Base-by-base conservation (phyloP, 176 grass and related monocot genomes). In the Oryza brachyantha region DNA sequence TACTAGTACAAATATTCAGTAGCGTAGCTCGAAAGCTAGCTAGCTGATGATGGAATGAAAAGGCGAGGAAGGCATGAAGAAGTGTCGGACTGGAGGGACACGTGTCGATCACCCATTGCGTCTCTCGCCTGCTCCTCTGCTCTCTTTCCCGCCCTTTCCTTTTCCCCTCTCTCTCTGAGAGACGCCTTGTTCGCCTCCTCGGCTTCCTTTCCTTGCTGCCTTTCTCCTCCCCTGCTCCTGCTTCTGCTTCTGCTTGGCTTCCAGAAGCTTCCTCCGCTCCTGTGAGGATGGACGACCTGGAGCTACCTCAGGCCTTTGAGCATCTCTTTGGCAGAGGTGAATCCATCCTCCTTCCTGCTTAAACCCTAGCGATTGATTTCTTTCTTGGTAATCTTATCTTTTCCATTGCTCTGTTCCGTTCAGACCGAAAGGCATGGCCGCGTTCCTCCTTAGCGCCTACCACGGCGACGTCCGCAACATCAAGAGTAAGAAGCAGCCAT, bases 401-500 rank as follows among this genome's bases (percentile, higher is more conserved):
- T 5, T 10, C 29, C 52, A 29, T 43, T 50, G 41, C 34, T 70
- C 26, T 3, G 0, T n/a, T 60, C 61, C 65, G 75, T 65, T 0
- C 75, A 12, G n/a, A n/a, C n/a, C n/a, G n/a, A n/a, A n/a, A n/a
- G n/a, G n/a, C n/a, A n/a, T n/a, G n/a, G 83, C 75, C 19, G 39
- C 17, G 31, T 35, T 84, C 66, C 27, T 85, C 58, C 32, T 29
- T 22, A 66, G 66, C 59, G 42, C 75, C 75, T 48, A 79, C 83
- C 0, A 41, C 32, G 66, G 75, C 8, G 12, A 78, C 39, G 59
- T 78, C 74, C 57, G 66, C 32, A 8, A 28, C 13, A 61, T 85
- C 66, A 85, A 79, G 67, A 70, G 75, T 79, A 78, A 72, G n/a
- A n/a, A n/a, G n/a, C n/a, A n/a, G 27, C 3, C 64, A 42, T 21